Evolutionary conservation across 2,329 filamentous ascomycete species (phyloP).

Genomic region (Paecilomyces formosus): DNA sequence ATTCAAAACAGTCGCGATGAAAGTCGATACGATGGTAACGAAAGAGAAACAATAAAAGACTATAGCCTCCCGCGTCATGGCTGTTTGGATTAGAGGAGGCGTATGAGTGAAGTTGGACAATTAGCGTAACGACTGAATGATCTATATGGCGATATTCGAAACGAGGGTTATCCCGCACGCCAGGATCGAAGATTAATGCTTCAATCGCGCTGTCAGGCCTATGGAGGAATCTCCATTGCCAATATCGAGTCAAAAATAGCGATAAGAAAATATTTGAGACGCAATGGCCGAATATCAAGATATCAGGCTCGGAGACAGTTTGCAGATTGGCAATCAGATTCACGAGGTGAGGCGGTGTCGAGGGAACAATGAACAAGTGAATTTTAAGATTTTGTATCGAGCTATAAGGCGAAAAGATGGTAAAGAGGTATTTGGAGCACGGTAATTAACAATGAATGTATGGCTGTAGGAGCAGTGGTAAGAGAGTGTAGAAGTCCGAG

Average conservation of each 20-base stretch:
- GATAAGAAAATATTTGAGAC: neutral
- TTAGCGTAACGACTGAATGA: neutral
- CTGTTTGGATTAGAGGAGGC: neutral
- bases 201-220: neutral
- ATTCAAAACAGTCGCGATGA: slow-evolving; percentile 21
- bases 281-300: neutral
- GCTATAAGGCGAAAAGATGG: neutral
- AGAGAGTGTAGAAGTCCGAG: neutral
- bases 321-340: neutral
- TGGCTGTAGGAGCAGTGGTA: neutral
- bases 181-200: neutral
- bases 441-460: neutral
- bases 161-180: neutral
- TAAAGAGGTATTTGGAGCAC: neutral
- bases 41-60: neutral
- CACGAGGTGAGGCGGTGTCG: neutral
- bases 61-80: neutral
- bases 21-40: slow-evolving; percentile 13
- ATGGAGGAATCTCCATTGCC: neutral
- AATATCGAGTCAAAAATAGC: neutral
- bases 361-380: neutral
- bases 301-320: neutral
- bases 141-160: neutral
- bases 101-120: neutral
- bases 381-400: neutral